Percentiles rank a stretch among this genome's conserved stretches.
These are phyloP conservation scores for Xylaria hypoxylon DNA, from an alignment of 2,329 filamentous ascomycete species.

Conservation along the genomic window DNA sequence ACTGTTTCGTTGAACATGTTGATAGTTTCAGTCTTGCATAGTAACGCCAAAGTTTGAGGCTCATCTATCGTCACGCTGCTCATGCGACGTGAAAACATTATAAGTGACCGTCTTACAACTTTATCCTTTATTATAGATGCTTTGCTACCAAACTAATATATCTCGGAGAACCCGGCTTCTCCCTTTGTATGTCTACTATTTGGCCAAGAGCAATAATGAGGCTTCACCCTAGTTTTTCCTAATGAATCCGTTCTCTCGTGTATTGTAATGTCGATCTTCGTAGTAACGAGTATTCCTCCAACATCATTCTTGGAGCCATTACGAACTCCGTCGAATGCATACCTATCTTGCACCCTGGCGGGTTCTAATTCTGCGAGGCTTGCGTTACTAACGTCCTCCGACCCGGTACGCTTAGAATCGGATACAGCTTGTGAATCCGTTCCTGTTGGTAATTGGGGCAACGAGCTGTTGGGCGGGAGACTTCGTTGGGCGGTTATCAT, in stretches of 20 bases:
- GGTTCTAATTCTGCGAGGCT: neutral
- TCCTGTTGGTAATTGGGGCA: neutral
- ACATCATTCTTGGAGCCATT: neutral
- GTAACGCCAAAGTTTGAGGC: too few species aligned
- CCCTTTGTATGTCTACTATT: too few species aligned
- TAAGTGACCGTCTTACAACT: too few species aligned
- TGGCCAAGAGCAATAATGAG: too few species aligned
- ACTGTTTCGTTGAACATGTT: too few species aligned
- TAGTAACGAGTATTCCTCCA: conserved; percentile 5
- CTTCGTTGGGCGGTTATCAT: neutral
- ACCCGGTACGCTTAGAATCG: neutral
- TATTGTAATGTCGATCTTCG: conserved; percentile 9
- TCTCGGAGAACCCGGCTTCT: too few species aligned
- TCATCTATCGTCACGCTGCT: too few species aligned
- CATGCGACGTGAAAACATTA: too few species aligned
- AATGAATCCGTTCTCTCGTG: neutral
- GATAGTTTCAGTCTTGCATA: too few species aligned
- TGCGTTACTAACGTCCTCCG: neutral
- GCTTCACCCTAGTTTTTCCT: neutral
- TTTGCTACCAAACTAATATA: too few species aligned
- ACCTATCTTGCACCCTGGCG: neutral
- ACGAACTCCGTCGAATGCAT: neutral
- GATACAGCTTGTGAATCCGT: neutral
- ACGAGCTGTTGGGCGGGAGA: neutral
- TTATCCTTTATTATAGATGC: too few species aligned